These are phyloP conservation scores for Phytophthora melonis DNA, from an alignment of 352 stramenopile genomes.

Conservation along the genomic window DNA sequence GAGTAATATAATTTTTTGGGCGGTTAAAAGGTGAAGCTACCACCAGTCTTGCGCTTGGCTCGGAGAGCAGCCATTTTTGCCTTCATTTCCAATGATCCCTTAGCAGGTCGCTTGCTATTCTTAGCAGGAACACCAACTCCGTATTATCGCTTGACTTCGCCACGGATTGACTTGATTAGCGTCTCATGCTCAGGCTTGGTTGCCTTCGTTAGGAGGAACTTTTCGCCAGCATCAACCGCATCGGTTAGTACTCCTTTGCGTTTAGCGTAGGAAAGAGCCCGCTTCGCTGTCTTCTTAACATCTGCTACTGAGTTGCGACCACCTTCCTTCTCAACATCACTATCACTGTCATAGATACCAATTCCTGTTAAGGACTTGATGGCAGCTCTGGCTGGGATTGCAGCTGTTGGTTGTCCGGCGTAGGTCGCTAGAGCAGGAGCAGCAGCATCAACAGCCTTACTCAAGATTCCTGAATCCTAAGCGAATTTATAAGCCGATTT, in stretches of 20 bases:
- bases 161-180: not conserved
- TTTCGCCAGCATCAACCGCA: not conserved
- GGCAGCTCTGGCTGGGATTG: not conserved
- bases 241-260: not conserved
- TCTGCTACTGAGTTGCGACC: not conserved
- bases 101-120: not conserved
- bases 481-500: too few relatives aligned
- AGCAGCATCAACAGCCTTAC: too few relatives aligned
- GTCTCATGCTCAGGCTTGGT: not conserved
- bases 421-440: not conserved
- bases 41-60: not conserved
- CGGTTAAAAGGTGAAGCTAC: not conserved
- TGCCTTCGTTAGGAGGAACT: not conserved
- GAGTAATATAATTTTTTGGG: slow-evolving; percentile 6
- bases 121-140: not conserved
- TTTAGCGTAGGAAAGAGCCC: not conserved
- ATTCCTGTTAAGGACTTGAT: not conserved
- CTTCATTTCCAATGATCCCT: not conserved
- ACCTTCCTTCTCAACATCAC: not conserved
- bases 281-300: not conserved
- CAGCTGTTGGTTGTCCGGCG: not conserved
- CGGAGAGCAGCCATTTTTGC: slow-evolving; percentile 6
- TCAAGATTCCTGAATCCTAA: too few relatives aligned
- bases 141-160: not conserved
- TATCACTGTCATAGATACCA: not conserved